Base-by-base conservation (phyloP, 202 grass and related monocot species). In the Dendrocalamus latiflorus region DNA sequence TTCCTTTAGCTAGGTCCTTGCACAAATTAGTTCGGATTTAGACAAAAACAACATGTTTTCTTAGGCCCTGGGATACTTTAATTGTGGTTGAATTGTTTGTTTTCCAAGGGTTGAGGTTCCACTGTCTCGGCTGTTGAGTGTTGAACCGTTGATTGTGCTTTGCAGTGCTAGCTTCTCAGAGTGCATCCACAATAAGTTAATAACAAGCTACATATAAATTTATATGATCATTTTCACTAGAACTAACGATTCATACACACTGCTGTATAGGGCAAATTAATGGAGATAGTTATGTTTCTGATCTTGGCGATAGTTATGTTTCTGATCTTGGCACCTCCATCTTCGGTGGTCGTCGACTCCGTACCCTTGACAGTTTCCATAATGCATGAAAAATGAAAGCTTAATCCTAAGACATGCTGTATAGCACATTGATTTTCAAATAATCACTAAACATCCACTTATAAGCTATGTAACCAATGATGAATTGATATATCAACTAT, bases 21-120 rank as follows among this genome's bases (percentile, higher is more conserved):
- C 47, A 28, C 17, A 48, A 67, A 65, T 49, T 65, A 22, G 58
- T 73, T 83, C 25, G 45, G 65, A 78, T 62, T 76, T 76, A 43
- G 39, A 81, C 17, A 22, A 1, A 17, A 24, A 60, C 28, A 78
- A 30, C 65, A 62, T 53, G 21, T 64, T 49, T 24, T 11, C 18
- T 61, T 21, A 76, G 64, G 39, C 39, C 49, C 17, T 65, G 9
- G 41, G 81, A 84, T 68, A 6, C 25, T 57, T n/a, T n/a, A n/a
- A n/a, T n/a, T 68, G 49, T 34, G 25, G 11, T 37, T 51, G 57
- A 4, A 41, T 49, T 38, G 41, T 45, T 33, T 71, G 51, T 48
- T 70, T 44, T 2, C 53, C 14, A 8, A 12, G 5, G 8, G 22
- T 28, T 30, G 28, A 62, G 42, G 12, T 63, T 50, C 20, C 20